A percentile compares a stretch with the other conserved stretches of the same genome.
phyloP scores from a whole-genome alignment of 257 asterid species.

The Striga asiatica region DNA sequence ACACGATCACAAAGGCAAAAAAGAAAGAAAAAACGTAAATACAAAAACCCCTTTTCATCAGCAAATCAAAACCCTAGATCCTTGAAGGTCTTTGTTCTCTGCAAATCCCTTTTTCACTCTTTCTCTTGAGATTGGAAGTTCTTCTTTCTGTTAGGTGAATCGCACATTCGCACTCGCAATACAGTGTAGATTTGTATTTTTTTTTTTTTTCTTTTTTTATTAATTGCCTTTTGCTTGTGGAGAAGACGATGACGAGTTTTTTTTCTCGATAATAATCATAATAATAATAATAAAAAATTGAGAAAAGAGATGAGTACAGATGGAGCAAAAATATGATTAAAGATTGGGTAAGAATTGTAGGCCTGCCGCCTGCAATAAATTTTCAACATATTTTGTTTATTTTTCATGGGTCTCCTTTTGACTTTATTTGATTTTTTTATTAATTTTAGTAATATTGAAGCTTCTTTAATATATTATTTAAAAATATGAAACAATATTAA shows the following conservation, averaged over 20 bases:
- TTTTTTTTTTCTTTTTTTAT: neutral
- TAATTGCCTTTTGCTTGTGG: neutral
- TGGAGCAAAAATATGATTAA: no score
- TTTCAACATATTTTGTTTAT: no score
- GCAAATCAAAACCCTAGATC: conserved; percentile 11
- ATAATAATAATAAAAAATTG: no score
- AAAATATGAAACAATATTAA: no score
- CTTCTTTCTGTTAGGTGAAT: neutral
- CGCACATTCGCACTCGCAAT: conserved; percentile 4
- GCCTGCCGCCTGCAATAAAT: conserved; percentile 9
- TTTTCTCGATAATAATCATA: neutral
- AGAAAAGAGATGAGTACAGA: neutral
- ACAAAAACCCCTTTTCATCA: neutral
- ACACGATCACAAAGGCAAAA: neutral
- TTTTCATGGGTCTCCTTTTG: no score
- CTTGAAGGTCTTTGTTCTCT: no score
- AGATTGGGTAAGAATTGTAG: conserved; percentile 1
- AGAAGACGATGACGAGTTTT: neutral
- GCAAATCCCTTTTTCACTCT: neutral
- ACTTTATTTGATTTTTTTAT: no score
- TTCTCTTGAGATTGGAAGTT: neutral
- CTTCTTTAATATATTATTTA: no score
- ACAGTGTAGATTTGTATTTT: neutral
- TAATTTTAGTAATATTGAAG: no score
- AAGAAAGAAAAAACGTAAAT: no score